A percentile compares a stretch with the other conserved stretches of the same genome.
These are phyloP conservation scores for Knoxia roxburghii DNA, from an alignment of 257 asterid genomes.

Conservation along the genomic window DNA sequence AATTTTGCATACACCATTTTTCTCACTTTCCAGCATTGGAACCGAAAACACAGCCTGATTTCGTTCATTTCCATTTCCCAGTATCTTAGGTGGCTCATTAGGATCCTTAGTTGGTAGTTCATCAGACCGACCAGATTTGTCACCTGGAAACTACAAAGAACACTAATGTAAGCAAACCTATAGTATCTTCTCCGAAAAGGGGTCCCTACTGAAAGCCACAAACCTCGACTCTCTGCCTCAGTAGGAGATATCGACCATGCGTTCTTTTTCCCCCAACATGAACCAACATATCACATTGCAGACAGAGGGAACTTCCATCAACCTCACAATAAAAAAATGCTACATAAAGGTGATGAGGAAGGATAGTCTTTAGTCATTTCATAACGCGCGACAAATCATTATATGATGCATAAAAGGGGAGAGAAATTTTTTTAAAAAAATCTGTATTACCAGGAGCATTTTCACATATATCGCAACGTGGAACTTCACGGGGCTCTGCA, in stretches of 20 bases:
- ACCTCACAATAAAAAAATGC: constrained; percentile 97
- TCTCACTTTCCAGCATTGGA: constrained; percentile 24
- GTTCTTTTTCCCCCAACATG: constrained; percentile 98
- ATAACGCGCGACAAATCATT: constrained; percentile 7
- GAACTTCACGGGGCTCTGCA: constrained; percentile 76
- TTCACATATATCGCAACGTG: constrained; percentile 87
- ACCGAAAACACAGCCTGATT: constrained; percentile 31
- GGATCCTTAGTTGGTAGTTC: constrained; percentile 42
- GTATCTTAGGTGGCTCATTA: constrained; percentile 20
- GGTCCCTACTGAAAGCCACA: constrained; percentile 24
- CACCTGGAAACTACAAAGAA: constrained; percentile 77
- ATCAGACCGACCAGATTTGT: constrained; percentile 41
- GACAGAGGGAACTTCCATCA: constrained; percentile 93
- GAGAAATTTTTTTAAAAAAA: constrained; percentile 21
- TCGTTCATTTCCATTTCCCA: constrained; percentile 32
- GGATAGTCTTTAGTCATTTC: constrained; percentile 6
- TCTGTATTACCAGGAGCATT: constrained; percentile 72
- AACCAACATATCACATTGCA: constrained; percentile 88
- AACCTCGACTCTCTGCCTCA: constrained; percentile 96
- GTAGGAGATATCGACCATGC: constrained; percentile 80
- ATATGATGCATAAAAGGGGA: constrained; percentile 11
- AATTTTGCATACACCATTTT: constrained; percentile 28
- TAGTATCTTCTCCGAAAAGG: neutral
- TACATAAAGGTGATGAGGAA: constrained; percentile 32
- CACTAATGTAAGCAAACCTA: constrained; percentile 16